Conservation (phyloP, 176 grass and related monocot genomes). For the Paspalum vaginatum region DNA sequence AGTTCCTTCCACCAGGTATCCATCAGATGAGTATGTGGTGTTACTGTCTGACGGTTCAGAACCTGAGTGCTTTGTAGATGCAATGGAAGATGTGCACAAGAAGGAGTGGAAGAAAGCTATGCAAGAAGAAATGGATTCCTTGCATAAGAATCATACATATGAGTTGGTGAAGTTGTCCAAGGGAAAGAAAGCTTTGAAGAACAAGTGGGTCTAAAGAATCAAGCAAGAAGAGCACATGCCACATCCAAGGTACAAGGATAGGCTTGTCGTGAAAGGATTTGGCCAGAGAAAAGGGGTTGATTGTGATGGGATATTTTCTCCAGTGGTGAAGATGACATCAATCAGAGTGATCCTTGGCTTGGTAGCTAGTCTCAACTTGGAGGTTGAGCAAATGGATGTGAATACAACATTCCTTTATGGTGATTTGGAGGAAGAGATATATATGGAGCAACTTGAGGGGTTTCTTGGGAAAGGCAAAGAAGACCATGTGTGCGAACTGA, state of each 20-base stretch:
- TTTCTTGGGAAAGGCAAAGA: slow-evolving; percentile 9
- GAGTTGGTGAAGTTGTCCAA: not conserved
- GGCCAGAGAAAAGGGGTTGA: not conserved
- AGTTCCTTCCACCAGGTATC: slow-evolving; percentile 7
- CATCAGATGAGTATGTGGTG: not conserved
- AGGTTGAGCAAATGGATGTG: slow-evolving; percentile 28
- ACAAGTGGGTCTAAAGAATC: slow-evolving; percentile 6
- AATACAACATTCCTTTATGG: slow-evolving; percentile 20
- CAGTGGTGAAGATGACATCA: not conserved
- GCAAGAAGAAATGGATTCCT: slow-evolving; percentile 24
- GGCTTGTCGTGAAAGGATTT: slow-evolving; percentile 22
- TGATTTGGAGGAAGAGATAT: slow-evolving; percentile 27
- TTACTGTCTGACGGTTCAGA: slow-evolving; percentile 13
- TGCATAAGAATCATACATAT: slow-evolving; percentile 23
- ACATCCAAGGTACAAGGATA: slow-evolving; percentile 1
- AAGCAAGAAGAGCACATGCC: not conserved
- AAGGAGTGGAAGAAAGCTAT: slow-evolving; percentile 18
- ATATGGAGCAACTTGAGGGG: slow-evolving; percentile 21
- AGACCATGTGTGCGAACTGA: not conserved
- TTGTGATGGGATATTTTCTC: slow-evolving; percentile 26
- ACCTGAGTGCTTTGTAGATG: not conserved
- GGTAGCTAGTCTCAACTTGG: not conserved
- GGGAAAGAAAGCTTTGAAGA: not conserved
- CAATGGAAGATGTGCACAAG: slow-evolving; percentile 3
- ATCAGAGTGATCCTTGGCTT: slow-evolving; percentile 11